Evolutionary conservation across 2,329 filamentous ascomycete species (phyloP).

Genomic region (Ceratocystis diversiconidia): DNA sequence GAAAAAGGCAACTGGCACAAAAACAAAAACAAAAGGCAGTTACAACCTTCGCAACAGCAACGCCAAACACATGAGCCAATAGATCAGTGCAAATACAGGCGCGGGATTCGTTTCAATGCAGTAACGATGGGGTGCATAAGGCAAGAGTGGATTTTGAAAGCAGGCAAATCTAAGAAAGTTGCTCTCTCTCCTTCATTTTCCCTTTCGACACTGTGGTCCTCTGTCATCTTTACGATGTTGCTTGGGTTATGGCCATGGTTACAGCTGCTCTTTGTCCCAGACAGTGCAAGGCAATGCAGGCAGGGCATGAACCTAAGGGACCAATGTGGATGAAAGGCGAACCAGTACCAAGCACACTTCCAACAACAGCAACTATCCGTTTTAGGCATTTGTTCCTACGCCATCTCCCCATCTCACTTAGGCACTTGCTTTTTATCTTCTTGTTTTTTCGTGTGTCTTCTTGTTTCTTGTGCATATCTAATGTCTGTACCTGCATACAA

Average conservation of each 20-base stretch:
- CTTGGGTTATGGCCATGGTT: too few species aligned
- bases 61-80: not conserved
- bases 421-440: not conserved
- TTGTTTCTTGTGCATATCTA: not conserved
- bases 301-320: too few species aligned
- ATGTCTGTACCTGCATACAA: conserved; percentile 2
- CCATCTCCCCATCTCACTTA: not conserved
- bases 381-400: not conserved
- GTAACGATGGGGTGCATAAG: not conserved
- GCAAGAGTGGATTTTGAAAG: not conserved
- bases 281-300: too few species aligned
- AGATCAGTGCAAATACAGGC: not conserved
- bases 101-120: not conserved
- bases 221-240: too few species aligned
- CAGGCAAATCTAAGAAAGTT: too few species aligned
- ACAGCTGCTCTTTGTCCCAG: too few species aligned
- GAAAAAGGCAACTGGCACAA: not conserved
- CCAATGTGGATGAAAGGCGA: too few species aligned
- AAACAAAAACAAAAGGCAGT: conserved; percentile 1
- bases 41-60: conserved; percentile 2
- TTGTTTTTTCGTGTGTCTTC: not conserved
- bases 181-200: not conserved
- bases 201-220: not conserved
- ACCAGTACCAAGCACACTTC: too few species aligned
- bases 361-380: too few species aligned